A percentile compares a stretch with the other conserved stretches of the same genome.
phyloP scores from a whole-genome alignment of 2,329 filamentous ascomycete genomes.

The Aspergillus melleus region DNA sequence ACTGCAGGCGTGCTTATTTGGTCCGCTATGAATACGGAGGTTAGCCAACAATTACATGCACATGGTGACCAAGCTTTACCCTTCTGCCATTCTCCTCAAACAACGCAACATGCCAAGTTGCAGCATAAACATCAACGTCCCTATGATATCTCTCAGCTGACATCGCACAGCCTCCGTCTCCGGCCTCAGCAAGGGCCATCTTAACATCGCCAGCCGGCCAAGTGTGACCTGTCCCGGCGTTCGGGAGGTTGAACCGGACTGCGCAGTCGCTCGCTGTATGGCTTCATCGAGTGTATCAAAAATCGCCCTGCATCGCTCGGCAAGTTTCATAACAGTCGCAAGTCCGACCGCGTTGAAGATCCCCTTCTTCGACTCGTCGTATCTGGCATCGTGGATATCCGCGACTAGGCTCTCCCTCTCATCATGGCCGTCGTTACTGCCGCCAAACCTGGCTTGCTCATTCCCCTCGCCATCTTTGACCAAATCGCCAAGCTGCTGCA shows the following conservation, averaged over 20 bases:
- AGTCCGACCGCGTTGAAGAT: neutral
- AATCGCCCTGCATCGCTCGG: neutral
- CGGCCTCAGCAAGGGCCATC: neutral
- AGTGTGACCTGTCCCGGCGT: too few species aligned
- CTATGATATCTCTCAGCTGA: neutral
- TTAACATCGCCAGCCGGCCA: neutral
- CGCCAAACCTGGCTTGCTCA: neutral
- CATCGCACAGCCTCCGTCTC: neutral
- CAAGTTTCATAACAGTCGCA: neutral
- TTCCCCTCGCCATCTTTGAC: neutral
- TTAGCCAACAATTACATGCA: too few species aligned
- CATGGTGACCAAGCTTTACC: neutral
- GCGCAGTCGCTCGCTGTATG: neutral
- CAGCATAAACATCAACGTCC: neutral
- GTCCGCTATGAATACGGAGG: too few species aligned
- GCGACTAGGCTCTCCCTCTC: too few species aligned
- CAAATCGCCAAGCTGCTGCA: neutral
- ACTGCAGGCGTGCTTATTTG: too few species aligned
- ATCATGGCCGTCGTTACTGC: too few species aligned
- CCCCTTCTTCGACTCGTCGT: neutral
- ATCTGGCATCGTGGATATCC: too few species aligned
- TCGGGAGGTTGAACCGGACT: neutral
- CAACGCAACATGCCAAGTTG: neutral
- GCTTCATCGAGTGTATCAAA: neutral
- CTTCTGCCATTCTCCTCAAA: neutral